Evolutionary conservation across 2,329 filamentous ascomycete species (phyloP).

Genomic region (Hysterium pulicare): DNA sequence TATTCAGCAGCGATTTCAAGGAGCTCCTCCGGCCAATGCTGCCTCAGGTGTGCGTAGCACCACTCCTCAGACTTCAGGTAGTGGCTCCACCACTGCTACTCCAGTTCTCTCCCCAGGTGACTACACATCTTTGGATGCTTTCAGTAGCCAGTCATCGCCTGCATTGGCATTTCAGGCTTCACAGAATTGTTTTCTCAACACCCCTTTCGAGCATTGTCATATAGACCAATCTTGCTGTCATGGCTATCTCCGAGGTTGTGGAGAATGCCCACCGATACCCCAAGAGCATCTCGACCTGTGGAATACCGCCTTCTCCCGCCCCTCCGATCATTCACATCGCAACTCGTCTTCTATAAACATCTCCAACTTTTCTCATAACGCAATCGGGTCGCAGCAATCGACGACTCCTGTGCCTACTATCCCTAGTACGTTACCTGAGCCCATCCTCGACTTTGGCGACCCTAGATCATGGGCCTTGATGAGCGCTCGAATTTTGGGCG

Average conservation of each 20-base stretch:
- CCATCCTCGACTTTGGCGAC: no score
- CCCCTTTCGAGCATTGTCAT: slow-evolving; percentile 33
- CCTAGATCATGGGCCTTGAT: no score
- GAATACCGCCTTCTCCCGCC: slow-evolving; percentile 20
- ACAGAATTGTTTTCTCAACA: slow-evolving; percentile 25
- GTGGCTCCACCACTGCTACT: slow-evolving; percentile 14
- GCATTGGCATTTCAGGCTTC: slow-evolving; percentile 13
- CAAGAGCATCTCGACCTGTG: slow-evolving; percentile 23
- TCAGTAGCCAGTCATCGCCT: slow-evolving; percentile 26
- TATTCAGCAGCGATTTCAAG: slow-evolving; percentile 31
- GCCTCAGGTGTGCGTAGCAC: slow-evolving; percentile 4
- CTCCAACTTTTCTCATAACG: not conserved
- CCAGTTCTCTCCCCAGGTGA: slow-evolving; percentile 30
- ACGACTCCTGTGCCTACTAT: not conserved
- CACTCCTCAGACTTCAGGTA: slow-evolving; percentile 22
- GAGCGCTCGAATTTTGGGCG: no score
- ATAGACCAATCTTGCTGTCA: slow-evolving; percentile 36
- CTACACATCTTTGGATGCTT: slow-evolving; percentile 30
- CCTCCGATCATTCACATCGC: not conserved
- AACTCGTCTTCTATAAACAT: not conserved
- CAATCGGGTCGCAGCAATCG: not conserved
- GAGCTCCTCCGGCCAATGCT: slow-evolving; percentile 14
- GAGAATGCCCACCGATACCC: slow-evolving; percentile 23
- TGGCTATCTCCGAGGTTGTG: slow-evolving; percentile 24
- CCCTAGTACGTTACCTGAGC: no score